phyloP scores from a whole-genome alignment of 2,329 filamentous ascomycete genomes.

The Aureobasidium subglaciale region DNA sequence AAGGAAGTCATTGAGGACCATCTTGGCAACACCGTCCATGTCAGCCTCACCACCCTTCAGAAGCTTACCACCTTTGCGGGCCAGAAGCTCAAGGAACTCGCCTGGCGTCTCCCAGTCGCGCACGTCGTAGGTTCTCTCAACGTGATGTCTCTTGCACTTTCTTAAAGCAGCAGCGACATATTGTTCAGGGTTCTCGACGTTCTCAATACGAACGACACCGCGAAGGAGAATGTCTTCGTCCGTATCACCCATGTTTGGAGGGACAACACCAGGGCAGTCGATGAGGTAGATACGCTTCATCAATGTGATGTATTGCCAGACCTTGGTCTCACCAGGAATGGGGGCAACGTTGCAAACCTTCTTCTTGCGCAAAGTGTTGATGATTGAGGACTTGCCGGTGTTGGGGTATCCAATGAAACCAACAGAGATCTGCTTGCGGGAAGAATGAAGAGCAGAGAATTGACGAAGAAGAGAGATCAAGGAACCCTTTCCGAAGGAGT shows the following conservation, averaged over 20 bases:
- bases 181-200: slow-evolving; percentile 92
- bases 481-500: slow-evolving; percentile 93
- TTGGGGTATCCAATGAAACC: slow-evolving; percentile 88
- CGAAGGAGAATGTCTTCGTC: slow-evolving; percentile 83
- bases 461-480: slow-evolving; percentile 87
- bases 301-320: slow-evolving; percentile 95
- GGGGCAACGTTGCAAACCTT: slow-evolving; percentile 90
- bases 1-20: slow-evolving; percentile 94
- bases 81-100: slow-evolving; percentile 79
- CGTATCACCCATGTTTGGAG: slow-evolving; percentile 74
- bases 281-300: slow-evolving; percentile 95
- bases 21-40: slow-evolving; percentile 89
- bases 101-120: slow-evolving; percentile 69
- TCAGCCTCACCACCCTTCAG: slow-evolving; percentile 92
- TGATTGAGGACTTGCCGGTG: slow-evolving; percentile 91
- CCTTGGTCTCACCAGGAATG: slow-evolving; percentile 93
- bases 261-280: slow-evolving; percentile 93
- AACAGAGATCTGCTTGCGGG: slow-evolving; percentile 90
- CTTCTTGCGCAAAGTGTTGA: slow-evolving; percentile 92
- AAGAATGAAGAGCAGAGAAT: slow-evolving; percentile 81
- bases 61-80: slow-evolving; percentile 77
- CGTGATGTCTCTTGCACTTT: slow-evolving; percentile 76
- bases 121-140: slow-evolving; percentile 89
- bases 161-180: slow-evolving; percentile 80
- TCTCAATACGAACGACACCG: slow-evolving; percentile 89